These are phyloP conservation scores for Fraxinus xanthoxyloides DNA, from an alignment of 305 asterid species.

Conservation along the genomic window DNA sequence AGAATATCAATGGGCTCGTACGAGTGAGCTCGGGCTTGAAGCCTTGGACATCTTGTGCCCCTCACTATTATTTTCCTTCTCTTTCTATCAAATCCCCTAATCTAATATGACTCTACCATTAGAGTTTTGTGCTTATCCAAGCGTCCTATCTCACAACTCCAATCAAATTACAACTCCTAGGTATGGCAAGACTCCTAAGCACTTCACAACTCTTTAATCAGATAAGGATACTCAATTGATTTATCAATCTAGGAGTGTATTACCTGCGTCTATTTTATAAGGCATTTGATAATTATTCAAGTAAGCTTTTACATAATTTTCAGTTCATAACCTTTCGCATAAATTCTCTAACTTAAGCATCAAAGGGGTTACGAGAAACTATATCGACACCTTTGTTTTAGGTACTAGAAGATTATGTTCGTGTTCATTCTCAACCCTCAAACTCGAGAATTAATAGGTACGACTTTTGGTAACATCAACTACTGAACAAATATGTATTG, in stretches of 20 bases:
- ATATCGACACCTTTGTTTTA: too few species aligned
- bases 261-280: neutral
- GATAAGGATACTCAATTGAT: neutral
- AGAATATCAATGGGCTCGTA: neutral
- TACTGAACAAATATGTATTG: too few species aligned
- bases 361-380: too few species aligned
- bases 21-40: neutral
- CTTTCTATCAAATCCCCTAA: neutral
- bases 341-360: too few species aligned
- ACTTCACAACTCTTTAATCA: neutral
- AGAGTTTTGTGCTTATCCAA: neutral
- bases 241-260: neutral
- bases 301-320: neutral
- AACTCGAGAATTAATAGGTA: too few species aligned
- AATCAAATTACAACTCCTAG: neutral
- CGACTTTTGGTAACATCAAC: too few species aligned
- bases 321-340: too few species aligned
- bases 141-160: neutral
- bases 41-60: neutral
- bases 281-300: too few species aligned
- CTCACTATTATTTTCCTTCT: neutral
- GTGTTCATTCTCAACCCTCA: too few species aligned
- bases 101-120: neutral
- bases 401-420: too few species aligned
- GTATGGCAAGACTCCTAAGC: neutral